phyloP scores from a whole-genome alignment of 1,284 basidiomycete genomes.

The Tilletia caries region DNA sequence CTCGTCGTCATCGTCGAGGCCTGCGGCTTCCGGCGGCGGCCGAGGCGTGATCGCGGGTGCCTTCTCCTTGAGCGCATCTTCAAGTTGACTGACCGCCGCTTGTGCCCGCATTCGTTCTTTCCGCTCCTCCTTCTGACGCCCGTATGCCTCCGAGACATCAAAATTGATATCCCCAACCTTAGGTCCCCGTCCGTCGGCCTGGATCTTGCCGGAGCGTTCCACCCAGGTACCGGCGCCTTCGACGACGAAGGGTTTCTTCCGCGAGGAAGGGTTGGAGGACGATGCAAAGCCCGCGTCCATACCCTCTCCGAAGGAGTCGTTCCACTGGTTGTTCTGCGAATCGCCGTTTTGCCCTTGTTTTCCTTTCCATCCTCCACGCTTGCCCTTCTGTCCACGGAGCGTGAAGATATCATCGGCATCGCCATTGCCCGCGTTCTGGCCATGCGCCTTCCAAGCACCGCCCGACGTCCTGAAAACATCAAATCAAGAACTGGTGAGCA shows the following conservation, averaged over 20 bases:
- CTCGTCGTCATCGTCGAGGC: neutral
- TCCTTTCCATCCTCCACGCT: neutral
- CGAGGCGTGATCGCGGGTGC: neutral
- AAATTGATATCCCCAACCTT: slow-evolving; percentile 9
- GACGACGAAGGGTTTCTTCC: neutral
- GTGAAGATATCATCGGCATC: slow-evolving; percentile 15
- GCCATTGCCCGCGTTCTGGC: neutral
- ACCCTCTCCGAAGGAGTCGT: neutral
- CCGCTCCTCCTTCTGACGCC: neutral
- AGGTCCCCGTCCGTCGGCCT: neutral
- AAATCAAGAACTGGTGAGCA: too few relatives aligned
- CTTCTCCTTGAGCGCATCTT: neutral
- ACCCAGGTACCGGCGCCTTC: slow-evolving; percentile 2
- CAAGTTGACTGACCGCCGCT: neutral
- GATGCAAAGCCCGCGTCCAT: neutral
- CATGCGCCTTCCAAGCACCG: neutral
- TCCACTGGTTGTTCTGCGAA: neutral
- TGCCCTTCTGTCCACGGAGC: neutral
- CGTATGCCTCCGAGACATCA: neutral
- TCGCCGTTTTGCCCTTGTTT: neutral
- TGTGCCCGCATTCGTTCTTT: neutral
- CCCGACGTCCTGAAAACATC: neutral
- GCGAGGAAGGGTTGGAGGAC: neutral
- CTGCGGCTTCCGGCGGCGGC: neutral
- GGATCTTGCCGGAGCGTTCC: neutral